Conservation (phyloP, 371 early-diverging fungal genomes). For the Mucor indicus region DNA sequence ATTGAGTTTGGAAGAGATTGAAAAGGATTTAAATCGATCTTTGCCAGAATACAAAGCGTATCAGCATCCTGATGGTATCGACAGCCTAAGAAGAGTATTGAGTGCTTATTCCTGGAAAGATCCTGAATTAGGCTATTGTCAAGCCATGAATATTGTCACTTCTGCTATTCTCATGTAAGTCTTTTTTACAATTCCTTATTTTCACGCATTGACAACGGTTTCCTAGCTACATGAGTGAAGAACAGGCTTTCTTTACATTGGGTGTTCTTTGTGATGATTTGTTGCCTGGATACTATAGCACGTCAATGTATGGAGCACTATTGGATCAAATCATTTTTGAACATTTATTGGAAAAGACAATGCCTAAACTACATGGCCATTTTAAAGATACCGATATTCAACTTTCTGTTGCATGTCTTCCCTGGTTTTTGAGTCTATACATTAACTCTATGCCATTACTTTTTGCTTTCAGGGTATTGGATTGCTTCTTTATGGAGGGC, state of each 20-base stretch:
- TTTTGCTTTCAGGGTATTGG: slow-evolving; percentile 86
- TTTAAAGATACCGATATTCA: slow-evolving; percentile 87
- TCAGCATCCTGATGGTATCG: slow-evolving; percentile 89
- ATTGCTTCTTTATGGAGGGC: slow-evolving; percentile 93
- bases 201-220: too few relatives aligned
- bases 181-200: too few relatives aligned
- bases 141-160: slow-evolving; percentile 98
- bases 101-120: slow-evolving; percentile 83
- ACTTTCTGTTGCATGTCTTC: slow-evolving; percentile 90
- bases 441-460: slow-evolving; percentile 91
- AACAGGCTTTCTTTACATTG: slow-evolving; percentile 95
- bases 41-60: slow-evolving; percentile 94
- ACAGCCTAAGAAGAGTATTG: slow-evolving; percentile 85
- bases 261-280: slow-evolving; percentile 85
- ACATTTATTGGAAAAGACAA: slow-evolving; percentile 72
- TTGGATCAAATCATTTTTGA: slow-evolving; percentile 95
- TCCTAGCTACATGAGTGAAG: slow-evolving; percentile 82
- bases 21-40: slow-evolving; percentile 92
- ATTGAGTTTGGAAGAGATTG: slow-evolving; percentile 90
- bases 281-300: slow-evolving; percentile 94
- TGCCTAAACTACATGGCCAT: slow-evolving; percentile 79
- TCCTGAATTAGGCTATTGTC: slow-evolving; percentile 95
- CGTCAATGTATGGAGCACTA: slow-evolving; percentile 96
- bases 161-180: slow-evolving; percentile 57
- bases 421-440: slow-evolving; percentile 95